Percentiles rank a stretch among this genome's conserved stretches.
phyloP scores from a whole-genome alignment of 129 eudicot species.

The Tagetes erecta region DNA sequence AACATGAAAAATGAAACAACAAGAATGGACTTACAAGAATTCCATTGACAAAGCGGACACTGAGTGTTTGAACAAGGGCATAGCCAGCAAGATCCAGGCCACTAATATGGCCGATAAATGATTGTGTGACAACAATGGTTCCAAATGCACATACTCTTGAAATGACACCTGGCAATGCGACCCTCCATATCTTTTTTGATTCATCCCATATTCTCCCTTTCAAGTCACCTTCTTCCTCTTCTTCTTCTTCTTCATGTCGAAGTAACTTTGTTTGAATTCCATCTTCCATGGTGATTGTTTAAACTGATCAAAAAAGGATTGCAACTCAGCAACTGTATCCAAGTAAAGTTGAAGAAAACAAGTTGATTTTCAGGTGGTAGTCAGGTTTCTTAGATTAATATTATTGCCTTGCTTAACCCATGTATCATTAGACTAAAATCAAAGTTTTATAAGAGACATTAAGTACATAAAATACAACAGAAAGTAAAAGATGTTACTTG shows the following conservation, averaged over 20 bases:
- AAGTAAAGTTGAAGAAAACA: neutral
- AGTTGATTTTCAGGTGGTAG: neutral
- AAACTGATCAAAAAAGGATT: conserved; percentile 13
- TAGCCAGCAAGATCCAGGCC: conserved; percentile 69
- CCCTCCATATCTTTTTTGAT: conserved; percentile 63
- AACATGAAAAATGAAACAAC: neutral
- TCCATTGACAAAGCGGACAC: conserved; percentile 67
- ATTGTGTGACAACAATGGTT: conserved; percentile 60
- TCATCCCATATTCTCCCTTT: conserved; percentile 56
- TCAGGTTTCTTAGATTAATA: neutral
- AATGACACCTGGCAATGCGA: conserved; percentile 65
- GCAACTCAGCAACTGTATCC: neutral
- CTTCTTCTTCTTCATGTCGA: conserved; percentile 23
- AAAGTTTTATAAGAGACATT: neutral
- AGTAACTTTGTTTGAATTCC: conserved; percentile 47
- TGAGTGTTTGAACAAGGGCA: conserved; percentile 77
- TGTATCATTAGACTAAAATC: neutral
- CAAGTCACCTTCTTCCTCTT: conserved; percentile 45
- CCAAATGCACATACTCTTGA: conserved; percentile 64
- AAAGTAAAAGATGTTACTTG: neutral
- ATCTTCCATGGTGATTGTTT: conserved; percentile 31
- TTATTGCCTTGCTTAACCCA: conserved; percentile 2
- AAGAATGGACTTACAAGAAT: conserved; percentile 49
- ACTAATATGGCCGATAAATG: conserved; percentile 67
- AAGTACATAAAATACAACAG: neutral